Evolutionary conservation across 306 rosid genomes (phyloP), one percentile per base, ranked within the genome.

Genomic region (Gastrolobium bilobum): DNA sequence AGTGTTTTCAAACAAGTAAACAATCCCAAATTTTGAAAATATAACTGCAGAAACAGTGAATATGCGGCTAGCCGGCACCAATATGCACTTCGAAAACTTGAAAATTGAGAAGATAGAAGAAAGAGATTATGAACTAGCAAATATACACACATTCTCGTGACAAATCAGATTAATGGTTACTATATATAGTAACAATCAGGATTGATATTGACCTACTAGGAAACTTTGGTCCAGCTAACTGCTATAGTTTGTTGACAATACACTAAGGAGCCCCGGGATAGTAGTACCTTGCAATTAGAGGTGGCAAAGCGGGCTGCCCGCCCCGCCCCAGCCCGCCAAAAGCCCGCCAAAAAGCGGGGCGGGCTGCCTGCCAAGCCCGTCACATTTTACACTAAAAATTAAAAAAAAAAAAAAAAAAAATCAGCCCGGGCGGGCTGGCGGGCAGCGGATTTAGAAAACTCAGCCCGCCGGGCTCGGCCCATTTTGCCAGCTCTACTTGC

Each of bases 1-100:
- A 68, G 40, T 10, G 58, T 68, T 64, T 73, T 52, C 46, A 61
- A 81, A 62, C 75, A 68, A 78, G 60, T 37, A n/a, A 73, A 53
- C 4, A 37, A 31, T 43, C 57, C 54, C 68, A 56, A 43, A 43
- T 10, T 40, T 71, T 7, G 57, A 40, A 10, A 38, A 29, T 30
- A 7, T 7, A 46, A 35, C 43, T 54, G 39, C n/a, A 66, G 40
- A 74, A 57, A 26, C 29, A 44, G 7, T 34, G 11, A 74, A 46
- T 14, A 59, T 75, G 35, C 47, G 4, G 30, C 5, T 13, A 52
- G 4, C 40, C 14, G 26, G 52, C 7, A 73, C 10, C 20, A 43
- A 65, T 4, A 6, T 64, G 51, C 59, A 73, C 5, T 10, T 7
- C 38, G 44, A 69, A 66, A 48, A 37, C 11, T 37, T 5, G 3